phyloP scores from a whole-genome alignment of 2,329 filamentous ascomycete genomes.

The Fusarium papillatum region DNA sequence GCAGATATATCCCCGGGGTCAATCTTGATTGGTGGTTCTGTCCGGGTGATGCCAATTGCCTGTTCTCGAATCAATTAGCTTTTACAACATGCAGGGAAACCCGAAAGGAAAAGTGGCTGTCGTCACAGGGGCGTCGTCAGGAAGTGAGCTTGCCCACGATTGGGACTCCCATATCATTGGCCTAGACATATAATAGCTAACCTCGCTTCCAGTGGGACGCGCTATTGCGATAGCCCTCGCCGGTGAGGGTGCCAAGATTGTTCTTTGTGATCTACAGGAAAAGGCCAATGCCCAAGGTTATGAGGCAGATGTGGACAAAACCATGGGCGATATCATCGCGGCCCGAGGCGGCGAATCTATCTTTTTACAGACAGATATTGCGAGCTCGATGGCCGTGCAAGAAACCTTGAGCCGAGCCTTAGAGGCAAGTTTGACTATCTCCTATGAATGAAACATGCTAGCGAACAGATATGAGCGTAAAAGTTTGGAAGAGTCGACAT shows the following conservation, averaged over 20 bases:
- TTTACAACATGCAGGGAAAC: not conserved
- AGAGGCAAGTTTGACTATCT: not conserved
- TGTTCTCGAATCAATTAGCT: not conserved
- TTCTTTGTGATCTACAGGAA: not conserved
- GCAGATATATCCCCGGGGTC: not conserved
- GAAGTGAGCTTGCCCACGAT: not conserved
- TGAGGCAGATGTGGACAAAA: not conserved
- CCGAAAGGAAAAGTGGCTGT: not conserved
- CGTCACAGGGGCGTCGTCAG: not conserved
- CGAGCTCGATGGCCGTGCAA: not conserved
- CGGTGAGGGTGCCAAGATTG: not conserved
- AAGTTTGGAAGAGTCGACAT: not conserved
- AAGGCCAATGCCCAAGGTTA: not conserved
- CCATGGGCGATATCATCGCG: not conserved
- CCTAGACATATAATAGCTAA: not conserved
- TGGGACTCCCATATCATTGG: not conserved
- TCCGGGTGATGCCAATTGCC: not conserved
- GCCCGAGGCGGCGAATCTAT: not conserved
- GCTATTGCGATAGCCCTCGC: not conserved
- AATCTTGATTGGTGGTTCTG: not conserved
- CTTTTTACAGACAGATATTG: not conserved
- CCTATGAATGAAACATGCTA: not conserved
- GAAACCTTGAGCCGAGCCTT: not conserved
- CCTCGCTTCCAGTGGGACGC: not conserved
- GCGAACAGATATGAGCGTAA: not conserved